phyloP scores from a whole-genome alignment of 2,329 filamentous ascomycete genomes.

The Colletotrichum sp. region DNA sequence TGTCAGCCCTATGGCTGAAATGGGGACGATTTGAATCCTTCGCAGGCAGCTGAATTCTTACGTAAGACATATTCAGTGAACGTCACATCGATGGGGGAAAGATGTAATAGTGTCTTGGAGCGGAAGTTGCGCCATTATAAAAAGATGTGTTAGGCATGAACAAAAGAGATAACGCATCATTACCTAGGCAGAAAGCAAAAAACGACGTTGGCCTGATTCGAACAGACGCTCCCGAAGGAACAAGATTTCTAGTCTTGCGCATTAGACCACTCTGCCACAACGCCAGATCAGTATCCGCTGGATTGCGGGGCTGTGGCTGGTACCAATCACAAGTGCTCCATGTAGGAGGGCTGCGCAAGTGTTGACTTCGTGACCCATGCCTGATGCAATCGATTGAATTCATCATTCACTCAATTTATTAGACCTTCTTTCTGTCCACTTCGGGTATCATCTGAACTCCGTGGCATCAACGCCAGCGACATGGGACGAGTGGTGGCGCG shows the following conservation, averaged over 20 bases:
- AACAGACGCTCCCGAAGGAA: constrained; percentile 13
- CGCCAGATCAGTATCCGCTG: neutral
- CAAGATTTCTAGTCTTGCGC: constrained; percentile 14
- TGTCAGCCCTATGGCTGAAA: neutral
- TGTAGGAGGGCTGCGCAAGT: neutral
- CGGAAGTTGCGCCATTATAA: accelerated
- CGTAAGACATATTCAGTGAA: neutral
- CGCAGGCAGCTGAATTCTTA: neutral
- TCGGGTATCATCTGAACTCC: no score
- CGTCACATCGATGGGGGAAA: accelerated
- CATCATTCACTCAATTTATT: no score
- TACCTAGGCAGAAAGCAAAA: neutral
- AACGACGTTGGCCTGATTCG: constrained; percentile 7
- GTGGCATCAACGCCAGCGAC: no score
- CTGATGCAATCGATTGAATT: no score
- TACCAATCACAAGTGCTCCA: accelerated
- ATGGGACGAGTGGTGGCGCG: no score
- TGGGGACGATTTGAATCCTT: accelerated
- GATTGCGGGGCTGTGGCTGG: neutral
- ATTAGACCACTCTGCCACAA: constrained; percentile 14
- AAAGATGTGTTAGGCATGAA: neutral
- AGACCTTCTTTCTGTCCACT: no score
- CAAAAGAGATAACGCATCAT: neutral
- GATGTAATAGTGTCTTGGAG: neutral
- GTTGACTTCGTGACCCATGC: no score